Evolutionary conservation across 257 asterid genomes (phyloP).

Genomic region (Solanum chiquidenum): DNA sequence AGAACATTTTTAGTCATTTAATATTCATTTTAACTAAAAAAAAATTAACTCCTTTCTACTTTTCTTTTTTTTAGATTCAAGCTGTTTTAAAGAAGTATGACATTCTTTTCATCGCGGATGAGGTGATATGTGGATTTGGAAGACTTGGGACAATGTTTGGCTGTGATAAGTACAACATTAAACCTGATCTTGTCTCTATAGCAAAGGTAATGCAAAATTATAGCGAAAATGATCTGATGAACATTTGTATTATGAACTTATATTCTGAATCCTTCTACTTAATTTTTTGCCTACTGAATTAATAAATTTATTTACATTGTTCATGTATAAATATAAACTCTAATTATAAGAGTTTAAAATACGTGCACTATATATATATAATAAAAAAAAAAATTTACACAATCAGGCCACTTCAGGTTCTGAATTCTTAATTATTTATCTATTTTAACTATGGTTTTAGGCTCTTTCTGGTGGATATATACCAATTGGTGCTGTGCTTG

Average conservation of each 20-base stretch:
- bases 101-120: background rate
- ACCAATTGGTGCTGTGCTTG: conserved; percentile 92
- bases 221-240: fast-evolving
- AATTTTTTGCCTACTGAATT: fast-evolving
- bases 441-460: conserved; percentile 5
- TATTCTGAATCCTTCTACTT: too few relatives aligned
- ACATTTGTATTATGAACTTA: too few relatives aligned
- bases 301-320: too few relatives aligned
- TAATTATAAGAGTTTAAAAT: too few relatives aligned
- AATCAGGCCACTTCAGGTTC: too few relatives aligned
- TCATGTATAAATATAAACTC: background rate
- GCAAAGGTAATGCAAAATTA: conserved; percentile 42
- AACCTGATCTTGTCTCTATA: conserved; percentile 82
- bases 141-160: background rate
- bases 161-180: conserved; percentile 46
- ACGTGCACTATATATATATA: too few relatives aligned
- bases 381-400: too few relatives aligned
- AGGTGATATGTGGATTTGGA: background rate
- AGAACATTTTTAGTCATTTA: too few relatives aligned
- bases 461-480: conserved; percentile 91
- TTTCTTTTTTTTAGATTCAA: background rate
- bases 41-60: too few relatives aligned
- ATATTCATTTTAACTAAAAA: too few relatives aligned
- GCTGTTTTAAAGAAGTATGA: background rate
- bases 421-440: background rate